These are phyloP conservation scores for Pyrenochaeta sp. DNA, from an alignment of 2,329 filamentous ascomycete species.

Conservation along the genomic window DNA sequence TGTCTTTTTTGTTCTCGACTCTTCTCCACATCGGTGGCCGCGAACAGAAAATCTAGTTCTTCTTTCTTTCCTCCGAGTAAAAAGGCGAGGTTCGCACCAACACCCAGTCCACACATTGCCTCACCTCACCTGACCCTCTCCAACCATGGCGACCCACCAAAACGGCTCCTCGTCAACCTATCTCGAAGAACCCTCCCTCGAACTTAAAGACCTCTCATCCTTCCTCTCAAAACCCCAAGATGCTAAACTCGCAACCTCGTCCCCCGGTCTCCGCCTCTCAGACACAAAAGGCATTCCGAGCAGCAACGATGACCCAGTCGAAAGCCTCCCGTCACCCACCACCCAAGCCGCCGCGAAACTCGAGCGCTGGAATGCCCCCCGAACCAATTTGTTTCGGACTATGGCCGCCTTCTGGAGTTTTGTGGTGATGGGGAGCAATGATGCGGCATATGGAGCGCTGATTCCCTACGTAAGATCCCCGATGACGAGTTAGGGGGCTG, in stretches of 20 bases:
- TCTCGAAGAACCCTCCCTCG: constrained; percentile 39
- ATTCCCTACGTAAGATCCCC: constrained; percentile 55
- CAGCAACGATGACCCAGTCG: constrained; percentile 40
- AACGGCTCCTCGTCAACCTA: constrained; percentile 46
- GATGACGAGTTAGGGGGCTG: background rate
- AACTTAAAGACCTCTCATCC: constrained; percentile 39
- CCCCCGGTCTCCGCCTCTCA: constrained; percentile 21
- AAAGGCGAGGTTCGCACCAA: background rate
- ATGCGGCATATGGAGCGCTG: constrained; percentile 67
- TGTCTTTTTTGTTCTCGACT: no score
- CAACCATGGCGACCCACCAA: constrained; percentile 32
- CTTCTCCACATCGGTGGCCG: no score
- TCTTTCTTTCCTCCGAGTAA: no score
- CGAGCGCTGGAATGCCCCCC: constrained; percentile 70
- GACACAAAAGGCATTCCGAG: constrained; percentile 19
- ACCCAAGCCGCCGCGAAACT: constrained; percentile 50
- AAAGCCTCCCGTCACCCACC: constrained; percentile 56
- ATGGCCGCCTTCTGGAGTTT: constrained; percentile 68
- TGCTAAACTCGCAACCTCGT: constrained; percentile 23
- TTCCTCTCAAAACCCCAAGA: constrained; percentile 27
- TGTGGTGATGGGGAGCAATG: constrained; percentile 72
- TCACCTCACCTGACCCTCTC: background rate
- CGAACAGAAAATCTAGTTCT: no score
- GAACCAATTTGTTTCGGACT: constrained; percentile 65
- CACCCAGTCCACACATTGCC: no score